Base-by-base conservation (phyloP, 345 rosid species). In the Rhodamnia argentea region DNA sequence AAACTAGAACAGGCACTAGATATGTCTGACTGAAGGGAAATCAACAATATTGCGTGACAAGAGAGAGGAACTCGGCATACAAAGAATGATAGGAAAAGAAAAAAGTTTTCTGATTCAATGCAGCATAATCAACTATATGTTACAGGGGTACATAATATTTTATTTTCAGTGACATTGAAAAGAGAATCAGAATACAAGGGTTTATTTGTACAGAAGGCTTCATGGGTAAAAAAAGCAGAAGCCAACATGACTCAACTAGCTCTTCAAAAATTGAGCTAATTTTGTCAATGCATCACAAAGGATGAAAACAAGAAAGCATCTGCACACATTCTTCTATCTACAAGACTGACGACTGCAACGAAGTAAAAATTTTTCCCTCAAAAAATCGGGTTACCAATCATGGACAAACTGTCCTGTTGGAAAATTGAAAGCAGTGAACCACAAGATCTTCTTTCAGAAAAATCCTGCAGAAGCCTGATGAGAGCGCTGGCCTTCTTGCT, bases 401-500 rank as follows among this genome's bases (percentile, higher is more conserved):
- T 91, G 95, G 70, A 95, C 82, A 59, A 89, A 91, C 55, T 85
- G 93, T 57, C 98, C 82, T 92, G 92, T 54, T 85, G 92, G 53
- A 89, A 40, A 85, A 84, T 92, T 53, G 57, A 40, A 11, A 93
- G 86, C 82, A 88, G 82, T 15, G 89, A 85, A 83, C 89, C 85
- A 37, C 91, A 82, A 81, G 92, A 88, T 85, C 87, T 90, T 83
- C 89, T 90, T 87, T 95, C 98, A 27, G 86, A 89, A 87, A 92
- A 95, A 86, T 93, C 93, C 40, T 94, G 99, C 18, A 94, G 96
- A 86, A 94, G 70, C 89, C 91, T 90, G 53, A 95, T 93, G 42
- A 95, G 93, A 56, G 94, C 87, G 84, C 93, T 87, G 26, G 97
- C 95, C 85, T 94, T 95, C 92, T 90, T 96, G 93, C 96, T 91